These are phyloP conservation scores for Epicoccum nigrum DNA, from an alignment of 2,329 filamentous ascomycete genomes.

Conservation along the genomic window DNA sequence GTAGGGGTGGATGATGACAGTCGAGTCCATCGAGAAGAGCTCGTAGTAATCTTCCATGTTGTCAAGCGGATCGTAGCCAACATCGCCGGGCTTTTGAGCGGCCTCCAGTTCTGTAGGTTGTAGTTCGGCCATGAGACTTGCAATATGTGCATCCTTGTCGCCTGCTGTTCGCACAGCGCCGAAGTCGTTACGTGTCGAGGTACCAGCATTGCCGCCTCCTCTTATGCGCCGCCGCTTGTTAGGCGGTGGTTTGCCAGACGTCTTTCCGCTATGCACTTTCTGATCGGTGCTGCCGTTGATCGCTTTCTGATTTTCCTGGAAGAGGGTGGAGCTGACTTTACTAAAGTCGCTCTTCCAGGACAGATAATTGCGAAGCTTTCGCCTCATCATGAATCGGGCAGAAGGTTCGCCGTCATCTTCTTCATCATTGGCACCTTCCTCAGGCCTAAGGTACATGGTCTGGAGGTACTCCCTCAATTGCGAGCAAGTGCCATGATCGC, in stretches of 20 bases:
- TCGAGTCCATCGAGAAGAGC: slow-evolving; percentile 87
- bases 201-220: slow-evolving; percentile 71
- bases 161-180: slow-evolving; percentile 77
- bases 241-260: slow-evolving; percentile 69
- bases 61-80: slow-evolving; percentile 79
- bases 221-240: slow-evolving; percentile 87
- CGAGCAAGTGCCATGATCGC: slow-evolving; percentile 81
- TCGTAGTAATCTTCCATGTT: slow-evolving; percentile 93
- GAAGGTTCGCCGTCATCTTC: slow-evolving; percentile 66
- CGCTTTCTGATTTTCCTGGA: slow-evolving; percentile 78
- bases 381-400: slow-evolving; percentile 86
- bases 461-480: slow-evolving; percentile 92
- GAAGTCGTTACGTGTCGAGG: slow-evolving; percentile 69
- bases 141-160: slow-evolving; percentile 82
- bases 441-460: slow-evolving; percentile 78
- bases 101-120: slow-evolving; percentile 79
- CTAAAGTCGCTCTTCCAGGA: slow-evolving; percentile 90
- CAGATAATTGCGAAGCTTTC: slow-evolving; percentile 84
- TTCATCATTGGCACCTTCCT: slow-evolving; percentile 51
- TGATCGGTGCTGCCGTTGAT: slow-evolving; percentile 70
- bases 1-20: slow-evolving; percentile 90
- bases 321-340: slow-evolving; percentile 79
- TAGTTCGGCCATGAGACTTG: slow-evolving; percentile 80
- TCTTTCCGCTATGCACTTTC: slow-evolving; percentile 51
- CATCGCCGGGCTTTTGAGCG: slow-evolving; percentile 72